These are phyloP conservation scores for Avena insularis DNA, from an alignment of 176 grass and related monocot species.

Conservation along the genomic window DNA sequence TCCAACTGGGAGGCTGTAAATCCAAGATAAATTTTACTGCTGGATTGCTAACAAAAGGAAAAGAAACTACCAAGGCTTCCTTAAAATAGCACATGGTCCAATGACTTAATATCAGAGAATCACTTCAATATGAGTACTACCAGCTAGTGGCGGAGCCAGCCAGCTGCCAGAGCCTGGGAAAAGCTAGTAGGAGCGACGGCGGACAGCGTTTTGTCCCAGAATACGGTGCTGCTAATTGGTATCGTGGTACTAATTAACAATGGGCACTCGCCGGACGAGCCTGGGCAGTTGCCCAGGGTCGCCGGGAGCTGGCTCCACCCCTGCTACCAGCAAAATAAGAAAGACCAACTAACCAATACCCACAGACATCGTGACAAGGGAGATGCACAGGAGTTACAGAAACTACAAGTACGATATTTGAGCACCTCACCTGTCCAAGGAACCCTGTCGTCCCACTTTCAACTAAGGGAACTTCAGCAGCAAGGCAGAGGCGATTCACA, in stretches of 20 bases:
- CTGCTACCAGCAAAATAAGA: background rate
- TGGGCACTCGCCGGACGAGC: too few species aligned
- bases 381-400: slow-evolving; percentile 2
- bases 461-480: slow-evolving; percentile 95
- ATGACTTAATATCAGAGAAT: background rate
- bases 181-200: too few species aligned
- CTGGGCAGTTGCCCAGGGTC: too few species aligned
- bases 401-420: background rate
- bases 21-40: slow-evolving; percentile 25
- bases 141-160: background rate
- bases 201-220: background rate
- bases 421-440: slow-evolving; percentile 81
- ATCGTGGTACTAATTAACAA: too few species aligned
- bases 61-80: background rate
- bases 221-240: too few species aligned
- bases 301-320: too few species aligned
- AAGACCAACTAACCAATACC: background rate
- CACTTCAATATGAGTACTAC: background rate
- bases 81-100: background rate
- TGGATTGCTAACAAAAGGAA: slow-evolving; percentile 3
- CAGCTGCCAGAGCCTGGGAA: too few species aligned
- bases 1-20: background rate
- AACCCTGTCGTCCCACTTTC: slow-evolving; percentile 99
- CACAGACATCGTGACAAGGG: background rate
- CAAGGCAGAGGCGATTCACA: slow-evolving; percentile 97